Base-by-base conservation (phyloP, 805 yeast genomes). In the Yueomyces sinensis region DNA sequence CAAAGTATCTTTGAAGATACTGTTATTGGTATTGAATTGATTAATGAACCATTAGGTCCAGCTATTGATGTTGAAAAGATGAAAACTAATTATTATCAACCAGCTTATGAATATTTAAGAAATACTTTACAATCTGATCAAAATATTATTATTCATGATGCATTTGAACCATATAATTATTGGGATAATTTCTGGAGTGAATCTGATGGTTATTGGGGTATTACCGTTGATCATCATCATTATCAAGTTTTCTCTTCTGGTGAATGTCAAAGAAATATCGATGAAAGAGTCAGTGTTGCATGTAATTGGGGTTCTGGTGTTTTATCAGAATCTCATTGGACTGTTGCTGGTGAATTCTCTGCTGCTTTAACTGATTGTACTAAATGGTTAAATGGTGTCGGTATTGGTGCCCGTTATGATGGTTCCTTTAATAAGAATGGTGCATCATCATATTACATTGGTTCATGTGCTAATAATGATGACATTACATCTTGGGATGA, bases 311-410 rank as follows among this genome's bases (percentile, higher is more conserved):
- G 72, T 32, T 37, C 56, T 38, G 52, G 59, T 33, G 59, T 68
- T 28, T 38, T 50, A 11, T 38, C 47, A 30, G 84, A 81, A 54
- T 57, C 64, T 46, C 83, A 80, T 56, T 81, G 89, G 82, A 69
- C 70, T 35, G 65, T 86, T 23, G 69, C 74, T 31, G 96, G 95
- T 41, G 95, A 86, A 62, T 87, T 89, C 82, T 65, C 82, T 17
- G 94, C 86, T 11, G 96, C 96, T 1, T 66, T 87, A 43, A 86
- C 95, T 3, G 95, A 87, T 60, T 87, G 96, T 63, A 72, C 91
- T 5, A 66, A 67, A 38, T 80, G 94, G 94, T 62, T 87, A 32
- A 87, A 87, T 49, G 95, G 96, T 51, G 87, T 80, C 16, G 76
- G 76, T 36, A 63, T 74, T 39, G 94, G 94, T 40, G 76, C 94